phyloP scores from a whole-genome alignment of 139 green algal genomes.

The Desmodesmus armatus region DNA sequence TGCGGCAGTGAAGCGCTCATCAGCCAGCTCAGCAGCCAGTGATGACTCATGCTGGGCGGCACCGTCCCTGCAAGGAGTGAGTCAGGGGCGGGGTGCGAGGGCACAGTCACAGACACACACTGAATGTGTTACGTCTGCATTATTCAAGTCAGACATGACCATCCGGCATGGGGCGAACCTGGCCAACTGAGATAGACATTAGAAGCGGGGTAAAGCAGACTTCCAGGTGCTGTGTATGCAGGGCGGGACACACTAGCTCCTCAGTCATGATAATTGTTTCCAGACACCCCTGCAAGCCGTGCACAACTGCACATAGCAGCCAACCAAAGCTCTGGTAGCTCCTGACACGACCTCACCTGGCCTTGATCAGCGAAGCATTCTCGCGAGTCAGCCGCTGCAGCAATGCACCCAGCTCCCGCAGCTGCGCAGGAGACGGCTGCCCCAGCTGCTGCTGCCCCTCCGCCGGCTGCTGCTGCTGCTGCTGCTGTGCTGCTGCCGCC shows the following conservation, averaged over 20 bases:
- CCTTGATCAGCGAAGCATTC: slow-evolving; percentile 41
- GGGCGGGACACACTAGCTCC: too few relatives aligned
- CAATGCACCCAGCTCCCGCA: slow-evolving; percentile 33
- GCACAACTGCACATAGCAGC: too few relatives aligned
- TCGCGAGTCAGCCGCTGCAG: slow-evolving; percentile 45
- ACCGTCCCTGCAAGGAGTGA: background rate
- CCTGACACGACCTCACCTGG: too few relatives aligned
- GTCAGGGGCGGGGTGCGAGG: too few relatives aligned
- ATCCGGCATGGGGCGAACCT: too few relatives aligned
- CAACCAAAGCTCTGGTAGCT: too few relatives aligned
- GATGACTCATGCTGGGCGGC: background rate
- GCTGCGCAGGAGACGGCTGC: slow-evolving; percentile 30
- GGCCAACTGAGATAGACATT: too few relatives aligned
- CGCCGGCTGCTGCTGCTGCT: slow-evolving; percentile 3
- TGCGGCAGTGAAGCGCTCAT: background rate
- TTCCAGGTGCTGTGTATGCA: too few relatives aligned
- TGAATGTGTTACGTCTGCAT: background rate
- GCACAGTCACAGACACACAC: background rate
- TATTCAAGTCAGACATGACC: too few relatives aligned
- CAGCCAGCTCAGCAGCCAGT: background rate
- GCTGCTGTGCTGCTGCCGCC: background rate
- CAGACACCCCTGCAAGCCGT: too few relatives aligned
- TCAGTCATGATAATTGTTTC: too few relatives aligned
- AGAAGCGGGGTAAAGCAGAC: too few relatives aligned
- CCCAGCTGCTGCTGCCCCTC: background rate